phyloP scores from a whole-genome alignment of 352 stramenopile genomes.

The Pythium brachiatum region DNA sequence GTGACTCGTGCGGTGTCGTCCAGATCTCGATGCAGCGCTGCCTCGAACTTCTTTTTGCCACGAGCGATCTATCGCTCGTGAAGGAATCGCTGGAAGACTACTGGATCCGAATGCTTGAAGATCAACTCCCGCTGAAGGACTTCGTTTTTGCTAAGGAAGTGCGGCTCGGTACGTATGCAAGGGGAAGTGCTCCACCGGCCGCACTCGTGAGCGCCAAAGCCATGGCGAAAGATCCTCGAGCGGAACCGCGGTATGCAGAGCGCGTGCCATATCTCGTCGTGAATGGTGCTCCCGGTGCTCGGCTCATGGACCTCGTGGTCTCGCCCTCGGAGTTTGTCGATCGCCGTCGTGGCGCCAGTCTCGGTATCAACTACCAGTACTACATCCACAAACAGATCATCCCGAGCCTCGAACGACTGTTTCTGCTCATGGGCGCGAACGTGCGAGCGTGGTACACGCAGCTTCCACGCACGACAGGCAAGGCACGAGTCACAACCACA shows the following conservation, averaged over 20 bases:
- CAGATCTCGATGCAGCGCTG: conserved; percentile 64
- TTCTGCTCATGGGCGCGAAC: conserved; percentile 76
- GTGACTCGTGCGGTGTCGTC: conserved; percentile 91
- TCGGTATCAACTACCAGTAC: conserved; percentile 90
- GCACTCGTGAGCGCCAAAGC: conserved; percentile 77
- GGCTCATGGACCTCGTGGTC: conserved; percentile 90
- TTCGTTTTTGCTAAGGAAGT: conserved; percentile 89
- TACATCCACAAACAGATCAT: conserved; percentile 90
- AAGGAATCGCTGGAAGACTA: conserved; percentile 62
- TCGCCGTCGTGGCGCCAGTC: conserved; percentile 24
- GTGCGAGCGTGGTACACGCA: conserved; percentile 71
- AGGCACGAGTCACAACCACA: conserved; percentile 37
- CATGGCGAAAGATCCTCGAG: conserved; percentile 72
- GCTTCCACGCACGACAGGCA: conserved; percentile 53
- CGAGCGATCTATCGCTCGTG: conserved; percentile 66
- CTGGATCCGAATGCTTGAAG: conserved; percentile 68
- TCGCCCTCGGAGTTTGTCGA: conserved; percentile 66
- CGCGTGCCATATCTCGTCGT: conserved; percentile 91
- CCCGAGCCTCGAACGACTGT: conserved; percentile 81
- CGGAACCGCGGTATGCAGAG: conserved; percentile 81
- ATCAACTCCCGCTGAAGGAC: conserved; percentile 59
- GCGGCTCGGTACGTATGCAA: conserved; percentile 72
- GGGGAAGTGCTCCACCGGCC: conserved; percentile 60
- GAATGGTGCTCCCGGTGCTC: conserved; percentile 77
- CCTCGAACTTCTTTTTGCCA: conserved; percentile 65